Percentiles rank a stretch among this genome's conserved stretches.
These are phyloP conservation scores for Starmera dryadoides DNA, from an alignment of 805 yeast species.

Conservation along the genomic window DNA sequence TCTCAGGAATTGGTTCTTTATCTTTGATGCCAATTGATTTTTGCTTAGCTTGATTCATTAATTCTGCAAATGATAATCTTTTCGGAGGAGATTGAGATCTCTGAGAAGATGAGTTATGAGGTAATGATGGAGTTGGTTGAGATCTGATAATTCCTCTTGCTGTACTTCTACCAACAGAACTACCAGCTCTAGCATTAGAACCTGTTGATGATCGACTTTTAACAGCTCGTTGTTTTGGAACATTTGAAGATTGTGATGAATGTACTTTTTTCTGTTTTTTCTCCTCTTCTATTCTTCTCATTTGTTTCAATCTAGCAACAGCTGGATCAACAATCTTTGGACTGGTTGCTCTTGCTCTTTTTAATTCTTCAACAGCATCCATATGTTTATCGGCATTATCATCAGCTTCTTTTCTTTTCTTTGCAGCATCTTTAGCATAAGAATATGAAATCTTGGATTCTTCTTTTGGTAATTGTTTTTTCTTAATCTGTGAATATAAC, in stretches of 20 bases:
- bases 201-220: neutral
- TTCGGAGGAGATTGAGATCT: slow-evolving; percentile 22
- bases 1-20: slow-evolving; percentile 2
- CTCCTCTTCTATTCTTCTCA: slow-evolving; percentile 49
- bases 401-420: neutral
- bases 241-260: slow-evolving; percentile 1
- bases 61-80: slow-evolving; percentile 45
- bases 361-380: neutral
- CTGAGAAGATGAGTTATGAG: neutral
- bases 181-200: neutral
- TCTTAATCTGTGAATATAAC: slow-evolving; percentile 13
- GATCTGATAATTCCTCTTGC: no score
- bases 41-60: slow-evolving; percentile 50
- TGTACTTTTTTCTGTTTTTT: slow-evolving; percentile 21
- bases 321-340: slow-evolving; percentile 53
- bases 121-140: neutral
- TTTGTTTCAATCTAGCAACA: slow-evolving; percentile 60
- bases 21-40: slow-evolving; percentile 17
- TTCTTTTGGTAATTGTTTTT: slow-evolving; percentile 4
- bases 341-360: neutral
- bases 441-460: neutral
- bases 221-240: neutral
- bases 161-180: no score
- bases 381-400: slow-evolving; percentile 5
- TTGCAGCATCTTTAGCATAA: neutral